Evolutionary conservation across 495 filamentous ascomycete species (phyloP), one percentile per base, ranked within the genome.

Genomic region (Massariosphaeria phaeospora): DNA sequence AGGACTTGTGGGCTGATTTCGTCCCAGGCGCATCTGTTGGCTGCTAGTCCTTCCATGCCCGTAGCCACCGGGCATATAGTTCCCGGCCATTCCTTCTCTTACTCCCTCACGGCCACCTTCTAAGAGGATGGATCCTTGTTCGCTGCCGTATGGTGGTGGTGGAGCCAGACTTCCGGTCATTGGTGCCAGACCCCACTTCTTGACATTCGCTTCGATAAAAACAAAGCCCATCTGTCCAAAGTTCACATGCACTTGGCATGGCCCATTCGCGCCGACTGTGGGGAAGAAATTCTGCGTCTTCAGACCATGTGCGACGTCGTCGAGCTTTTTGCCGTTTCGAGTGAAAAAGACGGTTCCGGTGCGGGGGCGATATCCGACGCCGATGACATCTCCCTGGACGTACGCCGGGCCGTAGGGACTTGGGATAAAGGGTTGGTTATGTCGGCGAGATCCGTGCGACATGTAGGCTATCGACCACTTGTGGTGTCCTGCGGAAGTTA

Each of bases 191-290:
- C 93, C 93, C 93, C 93, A 97, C 77, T 96, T 97, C 79, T 98
- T 98, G 31, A 98, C 93, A 60, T 98, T 98, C 36, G 89, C 93
- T 72, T 98, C 93, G 66, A 98, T 97, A 65, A 96, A 98, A 15
- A 97, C 93, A 63, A 96, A 98, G 34, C 93, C 93, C 61, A 89
- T 84, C 67, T 98, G 93, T 2, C 93, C 93, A 68, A 98, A 96
- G 67, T 98, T 98, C 62, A 98, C 93, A 67, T 97, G 91, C 4
- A 97, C 77, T 13, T 83, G 84, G 66, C 88, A 89, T 8, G 93
- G 93, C 0, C 93, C 93, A 65, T 91, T 96, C 18, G 93, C 91
- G 39, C 93, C 93, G 33, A 98, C 77, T 0, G 93, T 91, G 1
- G 93, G 93, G 71, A 98, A 98, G 70, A 97, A 86, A 66, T 98